Percentiles rank a stretch among this genome's conserved stretches.
Evolutionary conservation across 139 green algal species (phyloP).

Genomic region (Closterium sp.): DNA sequence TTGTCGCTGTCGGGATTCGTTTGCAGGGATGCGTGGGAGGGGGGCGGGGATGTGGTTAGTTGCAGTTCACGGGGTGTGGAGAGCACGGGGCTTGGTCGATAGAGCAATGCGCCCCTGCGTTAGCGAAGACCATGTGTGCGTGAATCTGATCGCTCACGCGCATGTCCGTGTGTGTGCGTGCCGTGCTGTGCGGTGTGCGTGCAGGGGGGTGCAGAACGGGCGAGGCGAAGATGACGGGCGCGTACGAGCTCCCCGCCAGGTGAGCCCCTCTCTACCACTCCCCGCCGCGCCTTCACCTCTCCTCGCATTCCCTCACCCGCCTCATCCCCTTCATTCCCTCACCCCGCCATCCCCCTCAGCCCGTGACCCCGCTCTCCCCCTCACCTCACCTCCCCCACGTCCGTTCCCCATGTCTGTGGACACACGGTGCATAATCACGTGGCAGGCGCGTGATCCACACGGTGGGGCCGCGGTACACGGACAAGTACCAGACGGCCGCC

Average conservation of each 20-base stretch:
- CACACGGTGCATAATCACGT: too few species aligned
- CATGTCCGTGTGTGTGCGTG: background rate
- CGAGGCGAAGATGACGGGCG: constrained; percentile 43
- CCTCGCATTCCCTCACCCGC: background rate
- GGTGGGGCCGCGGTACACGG: constrained; percentile 48
- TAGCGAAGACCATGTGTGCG: too few species aligned
- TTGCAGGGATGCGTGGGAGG: too few species aligned
- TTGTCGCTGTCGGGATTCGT: too few species aligned
- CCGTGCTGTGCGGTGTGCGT: background rate
- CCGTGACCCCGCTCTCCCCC: background rate
- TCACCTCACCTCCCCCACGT: too few species aligned
- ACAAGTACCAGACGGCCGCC: constrained; percentile 52
- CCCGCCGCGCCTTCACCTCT: background rate
- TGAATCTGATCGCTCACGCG: background rate
- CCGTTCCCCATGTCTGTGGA: background rate
- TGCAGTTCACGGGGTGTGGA: too few species aligned
- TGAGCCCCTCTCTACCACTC: background rate
- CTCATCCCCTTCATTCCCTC: background rate
- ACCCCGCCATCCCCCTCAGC: too few species aligned
- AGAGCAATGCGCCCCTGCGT: too few species aligned
- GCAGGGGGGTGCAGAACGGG: constrained; percentile 37
- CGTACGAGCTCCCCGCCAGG: constrained; percentile 37
- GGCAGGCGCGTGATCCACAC: constrained; percentile 53
- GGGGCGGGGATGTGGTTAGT: too few species aligned
- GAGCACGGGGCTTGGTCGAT: too few species aligned